Base-by-base conservation (phyloP, 2,329 filamentous ascomycete genomes). In the Colletotrichum sp. region DNA sequence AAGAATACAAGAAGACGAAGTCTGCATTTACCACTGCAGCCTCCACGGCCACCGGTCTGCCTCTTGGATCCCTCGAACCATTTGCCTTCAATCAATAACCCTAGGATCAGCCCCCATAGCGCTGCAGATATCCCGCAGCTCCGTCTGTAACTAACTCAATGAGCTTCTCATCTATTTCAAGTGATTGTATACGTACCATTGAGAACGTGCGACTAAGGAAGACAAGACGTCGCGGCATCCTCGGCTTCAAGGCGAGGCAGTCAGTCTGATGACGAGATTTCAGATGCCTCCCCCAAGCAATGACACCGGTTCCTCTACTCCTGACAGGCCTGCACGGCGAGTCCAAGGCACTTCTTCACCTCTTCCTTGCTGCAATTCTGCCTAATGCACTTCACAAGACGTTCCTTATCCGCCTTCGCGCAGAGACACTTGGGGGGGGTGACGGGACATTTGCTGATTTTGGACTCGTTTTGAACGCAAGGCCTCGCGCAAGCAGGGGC, bases 381-480 rank as follows among this genome's bases (percentile, higher is more conserved):
- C 9, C 18, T 49, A 36, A 73, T 30, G 30, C 74, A 76, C 34
- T 49, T 28, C 12, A 76, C 8, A 4, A 76, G 59, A 12, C 34
- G 59, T 16, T 24, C 26, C 16, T 36, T 64, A 12, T 76, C 44
- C 21, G 59, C 70, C 28, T 76, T 74, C 12, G 32, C 44, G 34
- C 74, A 76, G 49, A 73, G 59, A 26, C 74, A 76, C 52, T 69
- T 74, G n/a, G 65, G 30, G 26, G 68, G 30, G 24, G 26, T 44
- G 18, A 63, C 8, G 7, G 39, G 26, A 49, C 74, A 76, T 16
- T 57, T 49, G 13, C 39, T 52, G 9, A 32, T 65, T 21, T 64
- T 18, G 34, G 72, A 24, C 13, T 65, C 70, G n/a, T 55, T 64
- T 9, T 68, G 32, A 30, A 72, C 28, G 21, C 73, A 76, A 44